Conservation (phyloP, 2,329 filamentous ascomycete genomes). For the Dothideomycetes sp. region DNA sequence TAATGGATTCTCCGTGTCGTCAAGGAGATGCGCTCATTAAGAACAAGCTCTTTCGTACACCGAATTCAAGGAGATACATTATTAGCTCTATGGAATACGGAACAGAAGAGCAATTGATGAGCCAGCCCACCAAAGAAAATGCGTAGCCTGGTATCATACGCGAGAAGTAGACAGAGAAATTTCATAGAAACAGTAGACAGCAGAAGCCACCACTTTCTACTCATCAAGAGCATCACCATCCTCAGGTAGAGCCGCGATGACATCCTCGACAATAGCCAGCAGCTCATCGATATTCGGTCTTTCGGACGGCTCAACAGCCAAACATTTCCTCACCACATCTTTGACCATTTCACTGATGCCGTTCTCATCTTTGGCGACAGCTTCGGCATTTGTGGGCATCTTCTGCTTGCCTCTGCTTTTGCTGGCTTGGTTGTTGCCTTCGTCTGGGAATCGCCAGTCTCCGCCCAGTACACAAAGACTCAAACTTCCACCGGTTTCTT, state of each 20-base stretch:
- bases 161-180: not conserved
- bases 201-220: not conserved
- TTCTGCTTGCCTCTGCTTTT: slow-evolving; percentile 46
- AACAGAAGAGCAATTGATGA: too few relatives aligned
- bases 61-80: too few relatives aligned
- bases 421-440: slow-evolving; percentile 51
- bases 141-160: not conserved
- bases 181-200: not conserved
- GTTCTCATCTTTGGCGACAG: slow-evolving; percentile 30
- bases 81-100: too few relatives aligned
- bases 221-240: slow-evolving; percentile 35
- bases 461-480: slow-evolving; percentile 88
- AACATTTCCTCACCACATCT: slow-evolving; percentile 76
- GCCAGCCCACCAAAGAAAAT: slow-evolving; percentile 3
- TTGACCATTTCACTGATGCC: slow-evolving; percentile 73
- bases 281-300: slow-evolving; percentile 79
- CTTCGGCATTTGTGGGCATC: slow-evolving; percentile 21
- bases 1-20: too few relatives aligned
- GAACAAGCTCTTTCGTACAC: too few relatives aligned
- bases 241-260: slow-evolving; percentile 54
- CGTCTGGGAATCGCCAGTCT: slow-evolving; percentile 94
- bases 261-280: slow-evolving; percentile 66
- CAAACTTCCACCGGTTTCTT: slow-evolving; percentile 89
- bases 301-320: slow-evolving; percentile 78
- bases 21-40: too few relatives aligned